Evolutionary conservation across 345 rosid genomes (phyloP).

Genomic region (Eucalyptus coolabah): DNA sequence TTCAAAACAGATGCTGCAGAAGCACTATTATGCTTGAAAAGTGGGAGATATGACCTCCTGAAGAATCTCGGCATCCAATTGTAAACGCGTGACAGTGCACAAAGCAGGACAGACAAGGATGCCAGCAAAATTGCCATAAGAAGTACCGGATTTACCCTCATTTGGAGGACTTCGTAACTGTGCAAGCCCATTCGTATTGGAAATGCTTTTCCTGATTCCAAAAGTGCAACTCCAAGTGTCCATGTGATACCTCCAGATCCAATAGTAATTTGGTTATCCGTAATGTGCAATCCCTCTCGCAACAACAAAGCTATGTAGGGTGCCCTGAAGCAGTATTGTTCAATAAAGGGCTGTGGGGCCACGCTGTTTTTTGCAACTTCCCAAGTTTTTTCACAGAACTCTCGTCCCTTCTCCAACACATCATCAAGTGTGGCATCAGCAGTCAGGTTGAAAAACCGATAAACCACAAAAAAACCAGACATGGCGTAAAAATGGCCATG

Average conservation of each 20-base stretch:
- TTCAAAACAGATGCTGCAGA: slow-evolving; percentile 59
- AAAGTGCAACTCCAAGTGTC: slow-evolving; percentile 92
- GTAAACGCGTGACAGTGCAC: slow-evolving; percentile 61
- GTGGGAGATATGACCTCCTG: slow-evolving; percentile 64
- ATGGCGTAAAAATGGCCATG: slow-evolving; percentile 83
- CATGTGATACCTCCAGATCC: slow-evolving; percentile 97
- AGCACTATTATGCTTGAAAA: slow-evolving; percentile 53
- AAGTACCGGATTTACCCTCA: slow-evolving; percentile 57
- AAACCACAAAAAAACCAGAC: slow-evolving; percentile 94
- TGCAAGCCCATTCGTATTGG: slow-evolving; percentile 48
- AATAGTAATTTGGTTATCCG: slow-evolving; percentile 57
- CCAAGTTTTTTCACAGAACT: slow-evolving; percentile 81
- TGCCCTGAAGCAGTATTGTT: slow-evolving; percentile 98
- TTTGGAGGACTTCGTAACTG: slow-evolving; percentile 43
- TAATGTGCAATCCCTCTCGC: slow-evolving; percentile 90
- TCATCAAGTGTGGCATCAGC: slow-evolving; percentile 87
- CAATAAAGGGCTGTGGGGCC: slow-evolving; percentile 92
- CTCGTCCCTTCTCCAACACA: slow-evolving; percentile 78
- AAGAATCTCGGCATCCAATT: slow-evolving; percentile 62
- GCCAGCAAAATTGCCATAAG: slow-evolving; percentile 41
- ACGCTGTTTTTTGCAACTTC: slow-evolving; percentile 72
- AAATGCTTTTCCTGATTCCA: slow-evolving; percentile 78
- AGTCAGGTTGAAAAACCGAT: slow-evolving; percentile 70
- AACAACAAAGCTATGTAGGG: slow-evolving; percentile 73
- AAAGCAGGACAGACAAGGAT: slow-evolving; percentile 64